A percentile compares a stretch with the other conserved stretches of the same genome.
Conservation (phyloP, 768 basidiomycete genomes). For the Mycena maculata region DNA sequence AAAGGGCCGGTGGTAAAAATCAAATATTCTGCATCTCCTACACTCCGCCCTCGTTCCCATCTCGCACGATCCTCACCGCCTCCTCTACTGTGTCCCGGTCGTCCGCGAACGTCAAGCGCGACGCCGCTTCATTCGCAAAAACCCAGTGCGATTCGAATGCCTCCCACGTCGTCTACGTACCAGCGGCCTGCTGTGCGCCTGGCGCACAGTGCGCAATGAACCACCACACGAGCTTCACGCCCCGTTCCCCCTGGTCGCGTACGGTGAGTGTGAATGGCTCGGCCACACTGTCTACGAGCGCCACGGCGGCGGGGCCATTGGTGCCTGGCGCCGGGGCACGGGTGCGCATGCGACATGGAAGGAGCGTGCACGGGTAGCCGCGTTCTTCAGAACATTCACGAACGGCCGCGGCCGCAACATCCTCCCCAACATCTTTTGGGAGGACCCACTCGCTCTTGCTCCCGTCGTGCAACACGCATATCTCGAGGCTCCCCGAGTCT, state of each 20-base stretch:
- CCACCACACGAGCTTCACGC: constrained; percentile 66
- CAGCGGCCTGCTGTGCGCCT: constrained; percentile 48
- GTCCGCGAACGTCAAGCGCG: constrained; percentile 49
- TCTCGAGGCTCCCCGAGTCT: constrained; percentile 43
- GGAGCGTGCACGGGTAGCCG: constrained; percentile 64
- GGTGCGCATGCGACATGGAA: constrained; percentile 63
- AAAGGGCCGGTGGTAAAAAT: neutral
- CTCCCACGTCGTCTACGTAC: constrained; percentile 59
- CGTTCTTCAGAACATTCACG: constrained; percentile 78
- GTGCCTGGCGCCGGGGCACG: constrained; percentile 65
- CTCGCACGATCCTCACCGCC: constrained; percentile 52
- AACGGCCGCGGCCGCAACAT: constrained; percentile 60
- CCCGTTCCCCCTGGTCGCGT: constrained; percentile 36
- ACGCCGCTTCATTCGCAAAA: constrained; percentile 48
- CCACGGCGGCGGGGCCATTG: constrained; percentile 43
- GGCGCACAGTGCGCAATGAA: constrained; percentile 51
- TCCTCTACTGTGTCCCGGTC: constrained; percentile 53
- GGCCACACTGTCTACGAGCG: constrained; percentile 31
- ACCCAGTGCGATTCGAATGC: constrained; percentile 54
- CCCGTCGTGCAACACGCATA: constrained; percentile 53
- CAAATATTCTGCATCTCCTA: neutral
- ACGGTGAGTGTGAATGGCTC: constrained; percentile 51
- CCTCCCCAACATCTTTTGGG: constrained; percentile 70
- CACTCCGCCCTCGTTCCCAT: constrained; percentile 17
- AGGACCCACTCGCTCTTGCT: constrained; percentile 52